A percentile compares a stretch with the other conserved stretches of the same genome.
Evolutionary conservation across 768 basidiomycete genomes (phyloP).

Genomic region (Kwoniella sp.): DNA sequence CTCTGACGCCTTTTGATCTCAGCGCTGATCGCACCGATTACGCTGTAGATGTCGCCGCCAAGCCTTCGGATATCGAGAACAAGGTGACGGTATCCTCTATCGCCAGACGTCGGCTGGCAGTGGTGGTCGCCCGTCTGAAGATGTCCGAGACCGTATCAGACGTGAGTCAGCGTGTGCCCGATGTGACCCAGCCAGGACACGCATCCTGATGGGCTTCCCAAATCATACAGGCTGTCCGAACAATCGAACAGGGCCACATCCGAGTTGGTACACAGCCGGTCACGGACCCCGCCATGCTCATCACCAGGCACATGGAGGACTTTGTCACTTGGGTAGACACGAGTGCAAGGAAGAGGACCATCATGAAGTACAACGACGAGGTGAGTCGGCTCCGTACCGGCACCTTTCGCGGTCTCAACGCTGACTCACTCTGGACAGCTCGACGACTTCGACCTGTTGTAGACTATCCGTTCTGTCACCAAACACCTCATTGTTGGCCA

Average conservation of each 20-base stretch:
- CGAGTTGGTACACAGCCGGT: slow-evolving; percentile 93
- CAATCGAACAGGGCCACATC: slow-evolving; percentile 97
- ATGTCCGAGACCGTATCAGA: slow-evolving; percentile 95
- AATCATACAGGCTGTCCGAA: slow-evolving; percentile 94
- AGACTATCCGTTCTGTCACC: too few species aligned
- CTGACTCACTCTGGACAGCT: too few species aligned
- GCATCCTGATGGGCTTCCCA: neutral
- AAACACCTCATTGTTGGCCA: too few species aligned
- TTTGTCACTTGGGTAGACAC: slow-evolving; percentile 99
- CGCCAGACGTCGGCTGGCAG: slow-evolving; percentile 83
- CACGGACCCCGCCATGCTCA: slow-evolving; percentile 92
- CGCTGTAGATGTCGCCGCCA: slow-evolving; percentile 63
- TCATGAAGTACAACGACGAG: slow-evolving; percentile 96
- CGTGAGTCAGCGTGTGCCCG: too few species aligned
- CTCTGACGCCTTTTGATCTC: neutral
- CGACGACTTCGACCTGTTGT: slow-evolving; percentile 89
- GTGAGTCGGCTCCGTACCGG: slow-evolving; percentile 52
- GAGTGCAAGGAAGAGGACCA: slow-evolving; percentile 89
- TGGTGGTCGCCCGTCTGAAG: slow-evolving; percentile 83
- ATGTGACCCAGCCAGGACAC: too few species aligned
- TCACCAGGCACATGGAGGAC: slow-evolving; percentile 97
- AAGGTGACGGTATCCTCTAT: slow-evolving; percentile 94
- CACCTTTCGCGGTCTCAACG: neutral
- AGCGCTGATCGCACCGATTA: neutral
- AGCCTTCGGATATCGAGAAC: slow-evolving; percentile 87